Evolutionary conservation across 139 green algal genomes (phyloP).

Genomic region (Coccomyxa sp.): DNA sequence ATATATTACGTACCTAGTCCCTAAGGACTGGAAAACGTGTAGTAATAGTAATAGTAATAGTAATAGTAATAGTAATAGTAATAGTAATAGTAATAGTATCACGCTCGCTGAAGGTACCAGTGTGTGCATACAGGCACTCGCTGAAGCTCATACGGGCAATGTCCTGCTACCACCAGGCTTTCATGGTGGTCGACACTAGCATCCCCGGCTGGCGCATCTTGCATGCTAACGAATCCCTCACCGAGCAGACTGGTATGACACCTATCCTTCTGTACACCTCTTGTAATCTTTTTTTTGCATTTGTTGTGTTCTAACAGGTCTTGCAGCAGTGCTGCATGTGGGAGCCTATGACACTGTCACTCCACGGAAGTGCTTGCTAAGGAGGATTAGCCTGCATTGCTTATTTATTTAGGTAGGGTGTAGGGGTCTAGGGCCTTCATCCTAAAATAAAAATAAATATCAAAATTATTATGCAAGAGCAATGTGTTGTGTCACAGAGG

Average conservation of each 20-base stretch:
- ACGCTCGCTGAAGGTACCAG: too few relatives aligned
- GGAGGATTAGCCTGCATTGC: neutral
- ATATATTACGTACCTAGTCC: too few relatives aligned
- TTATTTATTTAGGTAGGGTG: neutral
- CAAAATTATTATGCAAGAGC: too few relatives aligned
- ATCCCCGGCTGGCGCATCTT: neutral
- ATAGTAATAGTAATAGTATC: too few relatives aligned
- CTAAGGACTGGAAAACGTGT: too few relatives aligned
- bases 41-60: too few relatives aligned
- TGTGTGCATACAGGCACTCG: neutral
- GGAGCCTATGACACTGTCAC: neutral
- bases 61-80: too few relatives aligned
- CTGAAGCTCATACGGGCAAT: neutral
- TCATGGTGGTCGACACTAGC: slow-evolving; percentile 1
- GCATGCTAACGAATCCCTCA: neutral
- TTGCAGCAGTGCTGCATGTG: neutral
- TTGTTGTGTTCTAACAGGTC: neutral
- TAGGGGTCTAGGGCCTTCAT: neutral
- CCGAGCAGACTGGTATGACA: neutral
- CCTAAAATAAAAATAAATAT: neutral
- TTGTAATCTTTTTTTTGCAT: neutral
- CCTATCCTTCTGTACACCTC: too few relatives aligned
- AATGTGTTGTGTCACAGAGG: too few relatives aligned
- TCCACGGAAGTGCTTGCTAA: neutral
- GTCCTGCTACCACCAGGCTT: slow-evolving; percentile 1